Conservation (phyloP, 306 rosid genomes). For the Glycine latifolia region DNA sequence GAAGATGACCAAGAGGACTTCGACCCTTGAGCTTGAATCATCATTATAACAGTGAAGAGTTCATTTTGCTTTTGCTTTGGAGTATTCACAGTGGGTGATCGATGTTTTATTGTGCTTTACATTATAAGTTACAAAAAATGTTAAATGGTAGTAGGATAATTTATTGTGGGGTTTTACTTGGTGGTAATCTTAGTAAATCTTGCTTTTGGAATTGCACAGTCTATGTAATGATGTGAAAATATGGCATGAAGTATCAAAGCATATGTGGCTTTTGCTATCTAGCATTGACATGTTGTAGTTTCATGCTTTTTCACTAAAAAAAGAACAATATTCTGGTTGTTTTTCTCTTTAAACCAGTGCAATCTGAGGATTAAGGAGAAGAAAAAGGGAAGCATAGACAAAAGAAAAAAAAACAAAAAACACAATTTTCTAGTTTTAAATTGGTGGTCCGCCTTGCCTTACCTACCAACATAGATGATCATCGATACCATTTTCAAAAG, state of each 20-base stretch:
- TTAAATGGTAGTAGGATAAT: slow-evolving; percentile 27
- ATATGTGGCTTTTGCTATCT: slow-evolving; percentile 37
- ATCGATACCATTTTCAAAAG: slow-evolving; percentile 39
- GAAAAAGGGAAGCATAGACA: neutral
- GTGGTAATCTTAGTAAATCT: slow-evolving; percentile 32
- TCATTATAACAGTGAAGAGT: slow-evolving; percentile 43
- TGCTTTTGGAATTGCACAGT: slow-evolving; percentile 49
- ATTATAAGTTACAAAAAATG: slow-evolving; percentile 37
- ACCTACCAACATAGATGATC: slow-evolving; percentile 39
- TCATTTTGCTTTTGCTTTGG: slow-evolving; percentile 39
- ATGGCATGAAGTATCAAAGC: slow-evolving; percentile 44
- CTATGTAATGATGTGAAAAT: slow-evolving; percentile 45
- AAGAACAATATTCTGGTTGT: neutral
- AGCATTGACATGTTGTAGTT: slow-evolving; percentile 26
- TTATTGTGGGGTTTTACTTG: slow-evolving; percentile 41
- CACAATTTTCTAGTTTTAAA: slow-evolving; percentile 5
- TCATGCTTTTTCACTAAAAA: neutral
- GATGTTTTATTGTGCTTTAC: slow-evolving; percentile 49
- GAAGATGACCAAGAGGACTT: slow-evolving; percentile 66
- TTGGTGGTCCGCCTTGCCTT: slow-evolving; percentile 30
- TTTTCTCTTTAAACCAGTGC: slow-evolving; percentile 23
- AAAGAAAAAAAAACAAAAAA: neutral
- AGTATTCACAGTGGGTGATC: slow-evolving; percentile 29
- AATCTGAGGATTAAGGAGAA: slow-evolving; percentile 11
- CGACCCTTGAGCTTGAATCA: slow-evolving; percentile 61